Percentiles rank a stretch among this genome's conserved stretches.
Conservation (phyloP, 2,329 filamentous ascomycete genomes). For the Fusarium sp. region DNA sequence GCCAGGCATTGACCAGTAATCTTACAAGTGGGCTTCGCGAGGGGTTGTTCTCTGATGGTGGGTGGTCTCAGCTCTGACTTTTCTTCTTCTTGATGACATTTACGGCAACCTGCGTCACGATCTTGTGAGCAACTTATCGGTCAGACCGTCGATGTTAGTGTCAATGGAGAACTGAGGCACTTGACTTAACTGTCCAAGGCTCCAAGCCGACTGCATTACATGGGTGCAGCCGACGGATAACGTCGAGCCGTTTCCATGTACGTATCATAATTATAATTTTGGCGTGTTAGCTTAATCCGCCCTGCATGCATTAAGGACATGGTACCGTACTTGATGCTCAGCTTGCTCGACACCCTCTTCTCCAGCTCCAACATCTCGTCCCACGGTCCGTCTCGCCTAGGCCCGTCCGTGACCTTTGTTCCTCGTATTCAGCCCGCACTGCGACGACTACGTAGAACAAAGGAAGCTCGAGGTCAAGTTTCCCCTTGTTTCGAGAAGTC, state of each 20-base stretch:
- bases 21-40: constrained; percentile 41
- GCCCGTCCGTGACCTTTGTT: constrained; percentile 15
- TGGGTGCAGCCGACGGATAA: constrained; percentile 24
- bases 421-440: constrained; percentile 9
- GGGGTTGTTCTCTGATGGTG: constrained; percentile 13
- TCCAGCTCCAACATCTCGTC: constrained; percentile 12
- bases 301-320: constrained; percentile 10
- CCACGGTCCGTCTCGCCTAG: constrained; percentile 27
- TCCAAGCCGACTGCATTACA: constrained; percentile 16
- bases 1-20: constrained; percentile 47
- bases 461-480: constrained; percentile 10
- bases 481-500: constrained; percentile 45
- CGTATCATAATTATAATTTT: constrained; percentile 3
- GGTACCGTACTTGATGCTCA: neutral
- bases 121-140: constrained; percentile 20
- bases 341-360: constrained; percentile 7
- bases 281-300: constrained; percentile 1
- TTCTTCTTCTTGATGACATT: constrained; percentile 15
- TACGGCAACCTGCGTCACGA: constrained; percentile 17
- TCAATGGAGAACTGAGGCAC: neutral
- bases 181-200: constrained; percentile 7
- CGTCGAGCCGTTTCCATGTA: constrained; percentile 26
- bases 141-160: constrained; percentile 11
- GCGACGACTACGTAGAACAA: constrained; percentile 3
- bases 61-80: constrained; percentile 42